These are phyloP conservation scores for Iberis amara DNA, from an alignment of 441 rosid species.

Conservation along the genomic window DNA sequence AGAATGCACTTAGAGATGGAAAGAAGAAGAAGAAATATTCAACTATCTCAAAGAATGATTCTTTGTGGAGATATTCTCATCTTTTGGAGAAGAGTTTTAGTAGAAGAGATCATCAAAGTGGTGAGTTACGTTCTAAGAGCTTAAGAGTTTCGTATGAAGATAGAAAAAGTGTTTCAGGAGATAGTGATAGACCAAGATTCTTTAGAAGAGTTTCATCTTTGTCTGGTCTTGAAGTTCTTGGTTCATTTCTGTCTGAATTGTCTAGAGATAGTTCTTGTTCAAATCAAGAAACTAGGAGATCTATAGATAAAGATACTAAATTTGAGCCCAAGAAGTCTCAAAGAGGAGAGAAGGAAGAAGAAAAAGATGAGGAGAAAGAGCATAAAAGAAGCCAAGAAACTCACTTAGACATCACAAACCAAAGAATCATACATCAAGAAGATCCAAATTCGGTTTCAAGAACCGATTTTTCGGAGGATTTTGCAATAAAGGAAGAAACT, in stretches of 20 bases:
- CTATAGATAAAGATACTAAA: constrained; percentile 23
- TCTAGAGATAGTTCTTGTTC: constrained; percentile 27
- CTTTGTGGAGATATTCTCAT: constrained; percentile 50
- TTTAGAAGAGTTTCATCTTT: constrained; percentile 68
- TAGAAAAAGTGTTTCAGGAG: constrained; percentile 26
- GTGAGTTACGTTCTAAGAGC: constrained; percentile 51
- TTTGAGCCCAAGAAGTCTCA: constrained; percentile 6
- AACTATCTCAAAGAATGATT: constrained; percentile 35
- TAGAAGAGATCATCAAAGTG: constrained; percentile 26
- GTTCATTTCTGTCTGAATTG: constrained; percentile 42
- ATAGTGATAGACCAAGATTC: constrained; percentile 35
- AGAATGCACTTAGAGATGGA: constrained; percentile 44
- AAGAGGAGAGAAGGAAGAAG: constrained; percentile 31
- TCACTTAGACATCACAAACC: constrained; percentile 11
- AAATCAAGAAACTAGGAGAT: not conserved
- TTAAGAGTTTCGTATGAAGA: constrained; percentile 52
- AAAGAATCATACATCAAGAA: constrained; percentile 20
- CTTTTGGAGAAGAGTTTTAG: constrained; percentile 39
- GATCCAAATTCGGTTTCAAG: too few species aligned
- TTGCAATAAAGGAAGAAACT: constrained; percentile 14
- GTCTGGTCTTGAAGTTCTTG: constrained; percentile 59
- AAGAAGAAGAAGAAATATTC: constrained; percentile 23
- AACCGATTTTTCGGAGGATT: constrained; percentile 17
- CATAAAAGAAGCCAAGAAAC: constrained; percentile 24
- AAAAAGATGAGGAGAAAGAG: constrained; percentile 31